Evolutionary conservation across 148 eudicot genomes (phyloP).

Genomic region (Vaccinium corymbosum): DNA sequence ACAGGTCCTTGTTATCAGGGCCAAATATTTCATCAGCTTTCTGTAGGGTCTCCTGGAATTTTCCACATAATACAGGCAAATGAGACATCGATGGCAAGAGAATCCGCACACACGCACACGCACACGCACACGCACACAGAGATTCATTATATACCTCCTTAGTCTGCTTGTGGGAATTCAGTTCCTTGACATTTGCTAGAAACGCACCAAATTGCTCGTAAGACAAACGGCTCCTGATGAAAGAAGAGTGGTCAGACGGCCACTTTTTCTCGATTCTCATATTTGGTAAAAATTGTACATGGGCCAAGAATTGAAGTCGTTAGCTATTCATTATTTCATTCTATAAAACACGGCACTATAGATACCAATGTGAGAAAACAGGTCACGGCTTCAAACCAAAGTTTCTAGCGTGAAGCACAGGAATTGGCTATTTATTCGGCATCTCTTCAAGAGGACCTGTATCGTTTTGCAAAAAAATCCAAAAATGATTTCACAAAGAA

Average conservation of each 20-base stretch:
- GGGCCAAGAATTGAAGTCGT: not conserved
- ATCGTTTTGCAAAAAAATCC: not conserved
- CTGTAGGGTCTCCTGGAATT: slow-evolving; percentile 67
- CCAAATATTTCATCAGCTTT: slow-evolving; percentile 95
- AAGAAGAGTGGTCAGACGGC: slow-evolving; percentile 6
- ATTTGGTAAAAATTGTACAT: not conserved
- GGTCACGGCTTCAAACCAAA: not conserved
- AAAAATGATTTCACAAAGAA: not conserved
- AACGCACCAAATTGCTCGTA: slow-evolving; percentile 93
- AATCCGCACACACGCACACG: not conserved
- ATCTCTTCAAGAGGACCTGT: not conserved
- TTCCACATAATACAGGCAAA: not conserved
- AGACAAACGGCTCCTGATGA: slow-evolving; percentile 77
- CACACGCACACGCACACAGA: not conserved
- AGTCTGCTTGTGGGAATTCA: slow-evolving; percentile 86
- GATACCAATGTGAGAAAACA: not conserved
- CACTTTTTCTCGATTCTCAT: not conserved
- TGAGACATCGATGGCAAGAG: not conserved
- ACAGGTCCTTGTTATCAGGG: slow-evolving; percentile 80
- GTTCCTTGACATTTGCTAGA: slow-evolving; percentile 90
- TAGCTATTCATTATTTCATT: too few species aligned
- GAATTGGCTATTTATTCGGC: not conserved
- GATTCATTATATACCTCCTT: slow-evolving; percentile 55
- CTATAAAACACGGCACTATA: not conserved
- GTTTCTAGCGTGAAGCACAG: not conserved